Evolutionary conservation across 2,329 filamentous ascomycete species (phyloP).

Genomic region (Mycosphaerella sp.): DNA sequence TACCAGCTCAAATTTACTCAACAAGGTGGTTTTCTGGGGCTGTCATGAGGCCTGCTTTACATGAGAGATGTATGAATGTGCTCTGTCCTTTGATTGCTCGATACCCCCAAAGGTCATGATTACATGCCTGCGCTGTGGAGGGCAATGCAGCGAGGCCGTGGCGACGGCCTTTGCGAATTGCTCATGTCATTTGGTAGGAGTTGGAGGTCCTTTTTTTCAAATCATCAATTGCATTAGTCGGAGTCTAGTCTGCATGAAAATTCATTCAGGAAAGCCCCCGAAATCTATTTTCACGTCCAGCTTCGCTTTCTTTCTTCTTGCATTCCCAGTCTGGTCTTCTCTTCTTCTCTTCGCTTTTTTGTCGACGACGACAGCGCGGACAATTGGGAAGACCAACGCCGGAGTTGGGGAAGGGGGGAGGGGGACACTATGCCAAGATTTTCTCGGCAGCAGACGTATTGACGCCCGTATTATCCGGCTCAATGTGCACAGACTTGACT

Average conservation of each 20-base stretch:
- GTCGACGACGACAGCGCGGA: background rate
- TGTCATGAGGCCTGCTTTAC: conserved; percentile 20
- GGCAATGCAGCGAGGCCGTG: conserved; percentile 6
- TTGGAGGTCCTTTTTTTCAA: background rate
- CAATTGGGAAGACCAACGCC: no score
- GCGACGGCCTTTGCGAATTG: conserved; percentile 13
- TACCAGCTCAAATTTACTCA: conserved; percentile 68
- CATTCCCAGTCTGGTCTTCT: no score
- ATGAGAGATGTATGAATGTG: conserved; percentile 5
- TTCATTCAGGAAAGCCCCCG: background rate
- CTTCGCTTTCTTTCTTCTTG: no score
- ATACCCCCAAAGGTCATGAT: conserved; percentile 18
- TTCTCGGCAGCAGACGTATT: conserved; percentile 13
- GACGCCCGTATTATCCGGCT: conserved; percentile 56
- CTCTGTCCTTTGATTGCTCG: conserved; percentile 17
- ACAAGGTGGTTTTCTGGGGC: conserved; percentile 50
- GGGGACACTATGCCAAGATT: conserved; percentile 6
- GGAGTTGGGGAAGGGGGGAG: no score
- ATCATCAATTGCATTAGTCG: background rate
- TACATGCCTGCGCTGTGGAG: conserved; percentile 14
- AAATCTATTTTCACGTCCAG: background rate
- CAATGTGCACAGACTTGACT: conserved; percentile 72
- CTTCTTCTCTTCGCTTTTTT: no score
- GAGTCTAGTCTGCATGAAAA: background rate
- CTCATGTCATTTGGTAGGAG: conserved; percentile 5